Percentiles rank a stretch among this genome's conserved stretches.
These are phyloP conservation scores for Lecanicillium sp. DNA, from an alignment of 2,329 filamentous ascomycete species.

Conservation along the genomic window DNA sequence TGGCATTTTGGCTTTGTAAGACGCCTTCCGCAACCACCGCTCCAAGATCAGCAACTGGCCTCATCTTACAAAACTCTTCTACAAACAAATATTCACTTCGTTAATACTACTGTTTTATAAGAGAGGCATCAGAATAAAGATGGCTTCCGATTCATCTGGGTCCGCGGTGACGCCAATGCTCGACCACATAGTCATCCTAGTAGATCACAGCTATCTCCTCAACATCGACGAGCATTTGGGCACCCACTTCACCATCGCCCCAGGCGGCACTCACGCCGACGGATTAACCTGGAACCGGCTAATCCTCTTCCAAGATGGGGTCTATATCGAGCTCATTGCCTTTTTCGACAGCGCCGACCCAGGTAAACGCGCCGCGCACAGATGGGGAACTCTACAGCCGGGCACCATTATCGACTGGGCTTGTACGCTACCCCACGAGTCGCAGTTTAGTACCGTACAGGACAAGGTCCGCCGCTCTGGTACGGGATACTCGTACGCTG, in stretches of 20 bases:
- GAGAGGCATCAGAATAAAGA: too few species aligned
- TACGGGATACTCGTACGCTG: slow-evolving; percentile 34
- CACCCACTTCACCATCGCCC: slow-evolving; percentile 47
- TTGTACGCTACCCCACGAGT: slow-evolving; percentile 34
- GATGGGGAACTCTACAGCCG: slow-evolving; percentile 47
- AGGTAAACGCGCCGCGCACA: slow-evolving; percentile 37
- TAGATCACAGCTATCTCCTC: slow-evolving; percentile 41
- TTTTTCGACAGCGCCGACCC: slow-evolving; percentile 41
- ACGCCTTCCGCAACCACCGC: too few species aligned
- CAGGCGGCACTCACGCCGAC: slow-evolving; percentile 55
- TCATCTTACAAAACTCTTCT: too few species aligned
- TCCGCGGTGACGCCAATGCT: too few species aligned
- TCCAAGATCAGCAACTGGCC: too few species aligned
- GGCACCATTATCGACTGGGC: slow-evolving; percentile 54
- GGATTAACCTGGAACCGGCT: slow-evolving; percentile 54
- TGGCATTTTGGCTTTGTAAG: too few species aligned
- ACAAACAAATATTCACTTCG: too few species aligned
- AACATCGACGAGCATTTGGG: slow-evolving; percentile 42
- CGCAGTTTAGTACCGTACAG: slow-evolving; percentile 30
- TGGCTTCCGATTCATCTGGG: too few species aligned
- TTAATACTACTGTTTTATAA: too few species aligned
- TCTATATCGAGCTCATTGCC: slow-evolving; percentile 59
- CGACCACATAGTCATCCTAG: slow-evolving; percentile 58
- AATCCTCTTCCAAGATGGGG: slow-evolving; percentile 54
- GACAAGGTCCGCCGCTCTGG: slow-evolving; percentile 22